These are phyloP conservation scores for Taphrina flavorubra DNA, from an alignment of 1,139 yeast genomes.

Conservation along the genomic window DNA sequence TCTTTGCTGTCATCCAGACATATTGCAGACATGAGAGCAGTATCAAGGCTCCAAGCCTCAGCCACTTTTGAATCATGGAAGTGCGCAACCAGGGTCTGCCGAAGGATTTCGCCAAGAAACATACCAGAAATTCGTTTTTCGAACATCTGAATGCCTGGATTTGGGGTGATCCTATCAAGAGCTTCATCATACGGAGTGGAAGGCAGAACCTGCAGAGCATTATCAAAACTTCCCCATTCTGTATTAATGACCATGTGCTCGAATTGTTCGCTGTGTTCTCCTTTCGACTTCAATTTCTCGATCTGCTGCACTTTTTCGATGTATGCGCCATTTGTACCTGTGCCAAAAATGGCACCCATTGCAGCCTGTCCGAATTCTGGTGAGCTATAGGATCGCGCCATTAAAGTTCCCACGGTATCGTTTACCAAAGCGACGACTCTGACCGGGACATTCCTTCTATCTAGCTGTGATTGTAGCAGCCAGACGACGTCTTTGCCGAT, in stretches of 20 bases:
- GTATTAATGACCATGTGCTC: slow-evolving; percentile 80
- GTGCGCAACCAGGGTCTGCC: slow-evolving; percentile 66
- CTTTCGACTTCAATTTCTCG: slow-evolving; percentile 61
- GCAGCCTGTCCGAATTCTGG: slow-evolving; percentile 71
- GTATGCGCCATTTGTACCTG: slow-evolving; percentile 96
- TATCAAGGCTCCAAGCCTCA: slow-evolving; percentile 76
- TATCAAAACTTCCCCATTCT: slow-evolving; percentile 98
- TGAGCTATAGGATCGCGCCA: slow-evolving; percentile 80
- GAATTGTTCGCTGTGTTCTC: slow-evolving; percentile 52
- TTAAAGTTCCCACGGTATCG: slow-evolving; percentile 91
- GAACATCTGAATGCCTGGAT: slow-evolving; percentile 84
- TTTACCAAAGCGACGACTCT: slow-evolving; percentile 86
- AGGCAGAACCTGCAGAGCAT: slow-evolving; percentile 72
- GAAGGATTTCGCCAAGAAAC: slow-evolving; percentile 87
- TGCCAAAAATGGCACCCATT: slow-evolving; percentile 89
- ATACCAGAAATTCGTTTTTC: slow-evolving; percentile 93
- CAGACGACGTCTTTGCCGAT: slow-evolving; percentile 82
- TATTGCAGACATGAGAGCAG: slow-evolving; percentile 81
- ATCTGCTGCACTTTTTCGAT: slow-evolving; percentile 74
- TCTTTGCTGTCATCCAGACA: slow-evolving; percentile 80
- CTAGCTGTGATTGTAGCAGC: slow-evolving; percentile 71
- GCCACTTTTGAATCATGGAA: slow-evolving; percentile 66
- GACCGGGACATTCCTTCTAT: slow-evolving; percentile 65
- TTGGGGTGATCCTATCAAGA: slow-evolving; percentile 76
- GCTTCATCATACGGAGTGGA: slow-evolving; percentile 71